Percentiles rank a stretch among this genome's conserved stretches.
Conservation (phyloP, 306 rosid species). For the Pterocarpus santalinus region DNA sequence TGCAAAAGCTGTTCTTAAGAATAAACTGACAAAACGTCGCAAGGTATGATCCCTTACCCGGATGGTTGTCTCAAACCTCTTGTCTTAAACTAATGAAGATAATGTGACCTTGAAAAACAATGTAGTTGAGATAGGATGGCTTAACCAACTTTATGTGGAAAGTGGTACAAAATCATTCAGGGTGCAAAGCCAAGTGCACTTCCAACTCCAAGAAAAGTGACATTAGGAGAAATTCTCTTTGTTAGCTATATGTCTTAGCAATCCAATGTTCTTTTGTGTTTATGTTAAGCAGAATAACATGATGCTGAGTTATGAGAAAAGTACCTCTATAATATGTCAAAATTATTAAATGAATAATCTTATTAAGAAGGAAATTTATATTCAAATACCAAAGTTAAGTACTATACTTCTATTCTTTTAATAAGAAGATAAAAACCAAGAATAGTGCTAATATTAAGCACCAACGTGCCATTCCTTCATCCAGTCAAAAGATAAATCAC, state of each 20-base stretch:
- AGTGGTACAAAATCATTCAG: constrained; percentile 8
- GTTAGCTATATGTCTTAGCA: not conserved
- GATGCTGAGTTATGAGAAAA: not conserved
- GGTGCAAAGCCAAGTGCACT: constrained; percentile 4
- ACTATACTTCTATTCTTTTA: not conserved
- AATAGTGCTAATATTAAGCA: not conserved
- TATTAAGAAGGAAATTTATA: not conserved
- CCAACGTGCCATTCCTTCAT: constrained; percentile 1
- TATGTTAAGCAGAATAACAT: constrained; percentile 6
- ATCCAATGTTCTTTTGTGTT: not conserved
- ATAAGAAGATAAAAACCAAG: not conserved
- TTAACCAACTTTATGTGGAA: not conserved
- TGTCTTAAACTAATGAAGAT: not conserved
- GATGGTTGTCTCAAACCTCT: not conserved
- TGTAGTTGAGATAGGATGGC: too few species aligned
- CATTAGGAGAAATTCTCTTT: not conserved
- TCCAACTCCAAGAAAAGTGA: not conserved
- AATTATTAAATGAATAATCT: not conserved
- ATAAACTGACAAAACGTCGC: constrained; percentile 55
- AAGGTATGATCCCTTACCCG: constrained; percentile 57
- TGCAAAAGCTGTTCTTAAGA: constrained; percentile 71
- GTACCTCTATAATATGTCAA: not conserved
- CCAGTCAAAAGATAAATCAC: constrained; percentile 14
- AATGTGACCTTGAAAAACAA: not conserved
- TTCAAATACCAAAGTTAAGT: not conserved